phyloP scores from a whole-genome alignment of 2,329 filamentous ascomycete genomes.

The Mycosphaerelloides madeirae region DNA sequence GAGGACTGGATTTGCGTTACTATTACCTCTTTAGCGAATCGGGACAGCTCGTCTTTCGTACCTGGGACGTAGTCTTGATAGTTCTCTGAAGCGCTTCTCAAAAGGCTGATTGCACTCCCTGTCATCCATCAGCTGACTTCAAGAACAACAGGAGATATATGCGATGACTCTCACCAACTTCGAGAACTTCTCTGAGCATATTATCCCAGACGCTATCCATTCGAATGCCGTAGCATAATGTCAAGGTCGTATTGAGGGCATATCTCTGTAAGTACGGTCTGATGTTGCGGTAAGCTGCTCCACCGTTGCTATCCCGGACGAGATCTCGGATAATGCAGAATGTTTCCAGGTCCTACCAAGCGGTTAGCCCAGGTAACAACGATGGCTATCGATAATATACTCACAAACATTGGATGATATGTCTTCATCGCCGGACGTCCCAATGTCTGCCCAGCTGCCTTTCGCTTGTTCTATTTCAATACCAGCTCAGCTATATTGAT shows the following conservation, averaged over 20 bases:
- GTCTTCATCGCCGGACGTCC: slow-evolving; percentile 43
- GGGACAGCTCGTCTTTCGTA: too few species aligned
- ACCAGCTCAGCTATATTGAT: background rate
- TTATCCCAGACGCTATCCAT: slow-evolving; percentile 53
- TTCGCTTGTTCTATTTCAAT: slow-evolving; percentile 51
- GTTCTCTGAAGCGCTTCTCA: slow-evolving; percentile 51
- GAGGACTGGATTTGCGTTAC: too few species aligned
- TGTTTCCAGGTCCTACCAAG: slow-evolving; percentile 42
- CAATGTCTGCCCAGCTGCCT: slow-evolving; percentile 47
- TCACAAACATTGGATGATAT: slow-evolving; percentile 48
- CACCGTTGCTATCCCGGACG: slow-evolving; percentile 38
- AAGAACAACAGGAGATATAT: too few species aligned
- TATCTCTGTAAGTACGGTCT: slow-evolving; percentile 51
- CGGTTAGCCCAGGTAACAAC: background rate
- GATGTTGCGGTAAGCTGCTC: slow-evolving; percentile 35
- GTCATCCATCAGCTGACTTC: too few species aligned
- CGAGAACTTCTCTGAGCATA: slow-evolving; percentile 49
- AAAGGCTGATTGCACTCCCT: slow-evolving; percentile 48
- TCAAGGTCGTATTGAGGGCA: slow-evolving; percentile 52
- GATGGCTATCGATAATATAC: background rate
- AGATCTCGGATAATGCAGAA: slow-evolving; percentile 50
- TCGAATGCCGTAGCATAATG: slow-evolving; percentile 52
- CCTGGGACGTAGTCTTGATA: slow-evolving; percentile 50
- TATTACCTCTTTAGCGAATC: too few species aligned
- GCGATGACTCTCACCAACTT: too few species aligned